Evolutionary conservation across 306 rosid genomes (phyloP).

Genomic region (Lablab purpureus): DNA sequence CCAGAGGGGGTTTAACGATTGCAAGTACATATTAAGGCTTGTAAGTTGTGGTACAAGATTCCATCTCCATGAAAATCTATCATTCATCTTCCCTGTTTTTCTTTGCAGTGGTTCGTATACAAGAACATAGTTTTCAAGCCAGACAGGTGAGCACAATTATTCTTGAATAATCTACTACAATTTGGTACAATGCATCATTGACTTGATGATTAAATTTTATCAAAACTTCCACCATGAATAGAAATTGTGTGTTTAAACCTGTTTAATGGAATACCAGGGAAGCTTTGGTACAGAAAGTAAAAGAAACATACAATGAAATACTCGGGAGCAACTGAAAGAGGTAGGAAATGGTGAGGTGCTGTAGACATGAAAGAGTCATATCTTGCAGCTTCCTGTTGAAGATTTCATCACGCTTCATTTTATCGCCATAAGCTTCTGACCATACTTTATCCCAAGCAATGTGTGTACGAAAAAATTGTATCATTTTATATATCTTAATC

Average conservation of each 20-base stretch:
- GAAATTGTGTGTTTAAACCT: conserved; percentile 3
- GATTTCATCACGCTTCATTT: conserved; percentile 49
- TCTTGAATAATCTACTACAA: conserved; percentile 4
- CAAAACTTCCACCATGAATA: background rate
- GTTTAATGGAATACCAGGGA: conserved; percentile 67
- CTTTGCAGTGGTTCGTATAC: conserved; percentile 82
- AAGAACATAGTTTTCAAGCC: conserved; percentile 81
- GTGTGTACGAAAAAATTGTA: conserved; percentile 47
- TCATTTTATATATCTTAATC: conserved; percentile 40
- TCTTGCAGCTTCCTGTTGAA: conserved; percentile 55
- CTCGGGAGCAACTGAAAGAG: conserved; percentile 74
- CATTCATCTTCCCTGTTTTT: conserved; percentile 21
- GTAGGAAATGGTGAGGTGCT: conserved; percentile 47
- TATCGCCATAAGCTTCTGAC: conserved; percentile 53
- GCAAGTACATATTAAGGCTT: background rate
- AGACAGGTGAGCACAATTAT: conserved; percentile 63
- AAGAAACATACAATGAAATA: conserved; percentile 66
- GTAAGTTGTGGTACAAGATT: background rate
- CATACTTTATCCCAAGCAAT: conserved; percentile 45
- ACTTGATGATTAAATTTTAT: background rate
- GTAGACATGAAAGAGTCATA: conserved; percentile 44
- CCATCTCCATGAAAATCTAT: background rate
- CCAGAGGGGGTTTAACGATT: background rate
- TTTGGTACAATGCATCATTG: background rate
- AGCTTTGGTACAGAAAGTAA: conserved; percentile 63